These are phyloP conservation scores for Aspergillus steynii DNA, from an alignment of 495 filamentous ascomycete genomes.

Conservation along the genomic window DNA sequence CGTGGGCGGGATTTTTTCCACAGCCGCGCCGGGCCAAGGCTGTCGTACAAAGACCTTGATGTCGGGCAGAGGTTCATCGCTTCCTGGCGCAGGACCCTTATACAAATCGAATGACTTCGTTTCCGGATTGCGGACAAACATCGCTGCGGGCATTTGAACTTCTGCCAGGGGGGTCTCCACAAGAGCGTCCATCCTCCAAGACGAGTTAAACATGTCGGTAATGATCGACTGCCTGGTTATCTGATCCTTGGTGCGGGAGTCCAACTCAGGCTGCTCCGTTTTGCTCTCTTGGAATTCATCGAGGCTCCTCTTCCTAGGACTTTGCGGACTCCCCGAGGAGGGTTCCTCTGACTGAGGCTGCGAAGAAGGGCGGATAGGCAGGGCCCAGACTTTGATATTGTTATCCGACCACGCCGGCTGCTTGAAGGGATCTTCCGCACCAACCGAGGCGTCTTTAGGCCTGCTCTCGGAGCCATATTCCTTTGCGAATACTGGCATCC, in stretches of 20 bases:
- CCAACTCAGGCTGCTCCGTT: constrained; percentile 9
- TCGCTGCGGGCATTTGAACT: constrained; percentile 64
- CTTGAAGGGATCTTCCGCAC: constrained; percentile 36
- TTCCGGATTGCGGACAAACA: constrained; percentile 66
- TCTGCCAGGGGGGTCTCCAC: constrained; percentile 61
- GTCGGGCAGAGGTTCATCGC: constrained; percentile 51
- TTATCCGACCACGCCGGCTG: constrained; percentile 72
- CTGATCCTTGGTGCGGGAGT: constrained; percentile 41
- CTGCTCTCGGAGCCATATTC: constrained; percentile 59
- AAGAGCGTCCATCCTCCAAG: constrained; percentile 71
- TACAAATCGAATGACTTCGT: constrained; percentile 69
- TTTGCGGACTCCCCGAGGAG: constrained; percentile 24
- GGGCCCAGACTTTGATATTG: constrained; percentile 79
- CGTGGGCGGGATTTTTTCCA: constrained; percentile 65
- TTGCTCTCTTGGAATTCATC: constrained; percentile 52
- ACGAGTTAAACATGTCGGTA: constrained; percentile 77
- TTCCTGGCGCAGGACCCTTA: constrained; percentile 60
- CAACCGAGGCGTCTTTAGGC: constrained; percentile 16
- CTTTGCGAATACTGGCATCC: constrained; percentile 64
- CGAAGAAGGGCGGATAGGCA: constrained; percentile 53
- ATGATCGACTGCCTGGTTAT: constrained; percentile 61
- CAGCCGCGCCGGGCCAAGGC: constrained; percentile 78
- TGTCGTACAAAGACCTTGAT: constrained; percentile 72
- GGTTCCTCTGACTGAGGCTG: constrained; percentile 5
- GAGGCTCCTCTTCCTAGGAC: constrained; percentile 61